A percentile compares a stretch with the other conserved stretches of the same genome.
phyloP scores from a whole-genome alignment of 2,329 filamentous ascomycete species.

The Pseudogymnoascus sp. region DNA sequence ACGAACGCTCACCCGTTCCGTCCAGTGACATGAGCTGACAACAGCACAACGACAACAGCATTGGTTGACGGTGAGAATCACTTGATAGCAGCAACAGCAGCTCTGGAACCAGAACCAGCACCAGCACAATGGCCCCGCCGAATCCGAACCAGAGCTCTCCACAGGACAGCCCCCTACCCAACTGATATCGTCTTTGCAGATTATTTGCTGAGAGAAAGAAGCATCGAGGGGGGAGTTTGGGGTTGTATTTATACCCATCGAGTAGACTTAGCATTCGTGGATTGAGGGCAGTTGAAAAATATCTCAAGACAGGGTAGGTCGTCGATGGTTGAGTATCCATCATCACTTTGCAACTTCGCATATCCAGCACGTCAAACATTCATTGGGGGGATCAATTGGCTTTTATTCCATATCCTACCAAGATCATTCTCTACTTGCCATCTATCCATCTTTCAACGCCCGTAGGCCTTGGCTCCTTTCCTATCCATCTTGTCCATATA shows the following conservation, averaged over 20 bases:
- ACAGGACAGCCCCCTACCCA: too few species aligned
- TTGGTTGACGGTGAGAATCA: too few species aligned
- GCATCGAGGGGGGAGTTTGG: too few species aligned
- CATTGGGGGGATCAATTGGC: neutral
- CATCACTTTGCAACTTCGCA: neutral
- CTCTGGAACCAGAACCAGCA: too few species aligned
- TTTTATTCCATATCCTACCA: slow-evolving; percentile 1
- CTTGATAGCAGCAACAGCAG: too few species aligned
- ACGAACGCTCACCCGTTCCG: neutral
- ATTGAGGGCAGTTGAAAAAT: neutral
- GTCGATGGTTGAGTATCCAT: too few species aligned
- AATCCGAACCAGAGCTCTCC: too few species aligned
- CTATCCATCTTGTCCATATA: neutral
- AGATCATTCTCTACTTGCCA: neutral
- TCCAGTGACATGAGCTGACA: neutral
- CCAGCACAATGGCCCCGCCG: too few species aligned
- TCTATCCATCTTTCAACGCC: neutral
- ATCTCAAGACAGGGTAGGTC: too few species aligned
- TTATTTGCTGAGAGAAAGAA: too few species aligned
- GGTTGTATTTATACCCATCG: neutral
- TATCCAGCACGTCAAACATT: neutral
- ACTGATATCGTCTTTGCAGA: too few species aligned
- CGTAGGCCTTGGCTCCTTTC: neutral
- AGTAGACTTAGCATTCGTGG: neutral
- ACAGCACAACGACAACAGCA: too few species aligned